phyloP scores from a whole-genome alignment of 129 eudicot genomes.

The Saussurea involucrata region DNA sequence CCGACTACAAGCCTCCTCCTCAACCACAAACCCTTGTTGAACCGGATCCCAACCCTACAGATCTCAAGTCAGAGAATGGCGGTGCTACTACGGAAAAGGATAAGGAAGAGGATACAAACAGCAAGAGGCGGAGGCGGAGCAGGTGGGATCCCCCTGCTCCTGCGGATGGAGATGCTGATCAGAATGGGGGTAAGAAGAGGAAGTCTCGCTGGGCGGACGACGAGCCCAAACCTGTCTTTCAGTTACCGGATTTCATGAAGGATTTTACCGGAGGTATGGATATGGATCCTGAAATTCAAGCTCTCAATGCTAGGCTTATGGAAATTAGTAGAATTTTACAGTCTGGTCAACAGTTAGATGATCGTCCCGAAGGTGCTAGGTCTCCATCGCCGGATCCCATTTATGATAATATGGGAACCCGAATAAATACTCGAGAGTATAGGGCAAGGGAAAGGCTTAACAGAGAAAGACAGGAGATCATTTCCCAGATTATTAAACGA shows the following conservation, averaged over 20 bases:
- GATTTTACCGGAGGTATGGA: slow-evolving; percentile 89
- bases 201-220: slow-evolving; percentile 93
- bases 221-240: slow-evolving; percentile 59
- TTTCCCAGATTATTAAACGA: slow-evolving; percentile 68
- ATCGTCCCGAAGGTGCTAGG: slow-evolving; percentile 81
- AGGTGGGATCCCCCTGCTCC: slow-evolving; percentile 82
- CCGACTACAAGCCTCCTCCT: slow-evolving; percentile 11
- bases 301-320: slow-evolving; percentile 66
- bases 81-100: slow-evolving; percentile 46
- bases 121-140: slow-evolving; percentile 53
- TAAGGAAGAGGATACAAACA: slow-evolving; percentile 40
- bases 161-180: slow-evolving; percentile 14
- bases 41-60: slow-evolving; percentile 3
- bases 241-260: slow-evolving; percentile 92
- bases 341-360: slow-evolving; percentile 65
- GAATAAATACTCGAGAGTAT: slow-evolving; percentile 85
- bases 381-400: slow-evolving; percentile 94
- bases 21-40: slow-evolving; percentile 22
- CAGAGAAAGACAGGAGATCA: slow-evolving; percentile 79
- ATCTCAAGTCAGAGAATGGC: slow-evolving; percentile 34
- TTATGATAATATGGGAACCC: slow-evolving; percentile 77
- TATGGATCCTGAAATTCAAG: slow-evolving; percentile 78
- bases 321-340: slow-evolving; percentile 82
- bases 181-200: slow-evolving; percentile 51
- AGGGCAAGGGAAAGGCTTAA: slow-evolving; percentile 81